phyloP scores from a whole-genome alignment of 768 basidiomycete genomes.

The Hypholoma fasciculare region DNA sequence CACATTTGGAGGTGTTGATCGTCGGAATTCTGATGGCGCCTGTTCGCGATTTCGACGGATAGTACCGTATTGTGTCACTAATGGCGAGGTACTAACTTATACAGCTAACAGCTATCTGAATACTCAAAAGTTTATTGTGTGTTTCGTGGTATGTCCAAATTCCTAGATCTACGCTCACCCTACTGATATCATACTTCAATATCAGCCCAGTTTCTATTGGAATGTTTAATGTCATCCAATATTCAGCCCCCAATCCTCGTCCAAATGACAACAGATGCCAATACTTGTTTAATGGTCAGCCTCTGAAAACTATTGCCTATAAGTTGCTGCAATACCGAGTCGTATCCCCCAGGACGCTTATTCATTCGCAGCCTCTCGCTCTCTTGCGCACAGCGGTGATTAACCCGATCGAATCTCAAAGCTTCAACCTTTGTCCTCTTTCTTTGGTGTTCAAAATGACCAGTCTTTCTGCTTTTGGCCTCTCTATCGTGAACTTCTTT shows the following conservation, averaged over 20 bases:
- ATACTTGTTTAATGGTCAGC: not conserved
- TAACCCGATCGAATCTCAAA: not conserved
- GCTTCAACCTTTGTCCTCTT: not conserved
- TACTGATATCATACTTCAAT: not conserved
- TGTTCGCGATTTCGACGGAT: too few relatives aligned
- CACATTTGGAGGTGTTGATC: too few relatives aligned
- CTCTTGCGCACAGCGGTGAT: not conserved
- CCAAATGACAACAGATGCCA: not conserved
- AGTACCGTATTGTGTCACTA: too few relatives aligned
- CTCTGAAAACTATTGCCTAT: not conserved
- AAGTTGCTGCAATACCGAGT: not conserved
- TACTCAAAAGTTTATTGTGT: too few relatives aligned
- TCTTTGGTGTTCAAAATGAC: not conserved
- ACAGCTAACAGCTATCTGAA: too few relatives aligned
- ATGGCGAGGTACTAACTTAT: too few relatives aligned
- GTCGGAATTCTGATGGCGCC: too few relatives aligned
- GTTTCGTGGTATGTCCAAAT: too few relatives aligned
- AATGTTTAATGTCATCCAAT: not conserved
- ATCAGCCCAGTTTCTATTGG: not conserved
- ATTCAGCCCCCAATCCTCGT: not conserved
- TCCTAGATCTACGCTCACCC: not conserved
- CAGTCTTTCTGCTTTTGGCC: not conserved
- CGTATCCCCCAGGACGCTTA: not conserved
- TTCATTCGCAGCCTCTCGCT: not conserved
- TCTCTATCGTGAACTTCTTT: constrained; percentile 1